Evolutionary conservation across 176 grass and related monocot species (phyloP).

Genomic region (Alopecurus myosuroides): DNA sequence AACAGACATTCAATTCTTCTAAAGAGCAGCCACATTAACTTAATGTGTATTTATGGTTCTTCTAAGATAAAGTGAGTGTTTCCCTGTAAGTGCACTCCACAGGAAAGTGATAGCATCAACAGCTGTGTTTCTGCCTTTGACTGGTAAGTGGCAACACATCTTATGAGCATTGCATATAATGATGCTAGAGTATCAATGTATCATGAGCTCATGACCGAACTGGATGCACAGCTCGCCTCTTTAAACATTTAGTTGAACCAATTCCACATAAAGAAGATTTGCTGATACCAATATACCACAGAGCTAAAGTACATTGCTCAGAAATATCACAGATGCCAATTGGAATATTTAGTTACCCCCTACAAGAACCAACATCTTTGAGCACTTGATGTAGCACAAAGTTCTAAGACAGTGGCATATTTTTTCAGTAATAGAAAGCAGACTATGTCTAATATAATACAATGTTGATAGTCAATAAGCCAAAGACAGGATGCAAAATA

Average conservation of each 20-base stretch:
- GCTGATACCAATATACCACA: not conserved
- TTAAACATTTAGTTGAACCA: not conserved
- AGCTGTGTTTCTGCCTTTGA: not conserved
- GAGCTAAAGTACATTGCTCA: not conserved
- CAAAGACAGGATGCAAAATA: not conserved
- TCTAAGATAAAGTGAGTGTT: not conserved
- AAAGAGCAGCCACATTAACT: not conserved
- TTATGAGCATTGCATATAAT: not conserved
- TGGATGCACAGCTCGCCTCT: not conserved
- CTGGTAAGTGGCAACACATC: slow-evolving; percentile 5
- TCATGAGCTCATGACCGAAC: not conserved
- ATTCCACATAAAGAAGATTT: not conserved
- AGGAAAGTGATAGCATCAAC: not conserved
- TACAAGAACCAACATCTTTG: not conserved
- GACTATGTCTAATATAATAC: not conserved
- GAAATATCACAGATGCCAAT: not conserved
- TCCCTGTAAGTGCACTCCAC: not conserved
- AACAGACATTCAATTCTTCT: not conserved
- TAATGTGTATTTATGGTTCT: not conserved
- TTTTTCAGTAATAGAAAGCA: not conserved
- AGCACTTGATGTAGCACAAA: slow-evolving; percentile 6
- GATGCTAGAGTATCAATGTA: not conserved
- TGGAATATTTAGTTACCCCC: not conserved
- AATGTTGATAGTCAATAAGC: not conserved
- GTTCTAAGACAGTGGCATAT: not conserved